Percentiles rank a stretch among this genome's conserved stretches.
Evolutionary conservation across 495 filamentous ascomycete species (phyloP).

Genomic region (Aspergillus leporis): DNA sequence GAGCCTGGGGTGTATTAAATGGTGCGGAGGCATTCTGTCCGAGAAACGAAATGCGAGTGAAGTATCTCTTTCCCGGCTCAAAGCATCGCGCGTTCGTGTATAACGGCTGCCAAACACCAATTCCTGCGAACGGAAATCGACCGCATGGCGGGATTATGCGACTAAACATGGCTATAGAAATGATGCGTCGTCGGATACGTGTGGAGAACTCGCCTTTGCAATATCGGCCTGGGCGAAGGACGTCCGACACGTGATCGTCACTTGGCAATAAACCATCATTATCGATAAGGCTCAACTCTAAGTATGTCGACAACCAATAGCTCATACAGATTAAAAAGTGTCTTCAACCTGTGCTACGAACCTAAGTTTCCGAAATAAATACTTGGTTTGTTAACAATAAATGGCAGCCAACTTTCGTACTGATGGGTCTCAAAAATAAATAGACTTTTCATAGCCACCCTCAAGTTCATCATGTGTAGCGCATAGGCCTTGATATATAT

Average conservation of each 20-base stretch:
- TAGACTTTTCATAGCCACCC: not conserved
- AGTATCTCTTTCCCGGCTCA: constrained; percentile 34
- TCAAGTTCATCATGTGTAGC: not conserved
- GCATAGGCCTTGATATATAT: not conserved
- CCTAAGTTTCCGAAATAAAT: no score
- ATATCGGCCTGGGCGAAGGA: constrained; percentile 12
- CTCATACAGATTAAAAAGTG: no score
- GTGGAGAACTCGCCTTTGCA: constrained; percentile 14
- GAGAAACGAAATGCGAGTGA: constrained; percentile 38
- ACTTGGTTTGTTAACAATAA: not conserved
- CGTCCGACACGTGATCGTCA: constrained; percentile 25
- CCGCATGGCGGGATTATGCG: constrained; percentile 32
- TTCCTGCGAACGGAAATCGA: constrained; percentile 19
- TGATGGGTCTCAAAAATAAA: not conserved
- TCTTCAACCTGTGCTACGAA: not conserved
- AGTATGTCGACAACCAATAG: not conserved
- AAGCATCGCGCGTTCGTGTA: constrained; percentile 20
- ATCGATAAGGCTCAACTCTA: constrained; percentile 19
- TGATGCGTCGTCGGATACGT: constrained; percentile 13
- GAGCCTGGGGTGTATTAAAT: constrained; percentile 43
- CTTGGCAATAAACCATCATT: constrained; percentile 16
- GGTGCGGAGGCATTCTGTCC: constrained; percentile 35
- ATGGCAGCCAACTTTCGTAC: not conserved
- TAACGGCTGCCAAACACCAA: constrained; percentile 18
- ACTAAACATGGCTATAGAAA: constrained; percentile 34